Base-by-base conservation (phyloP, 371 early-diverging fungal genomes). In the Rhizomucor miehei region DNA sequence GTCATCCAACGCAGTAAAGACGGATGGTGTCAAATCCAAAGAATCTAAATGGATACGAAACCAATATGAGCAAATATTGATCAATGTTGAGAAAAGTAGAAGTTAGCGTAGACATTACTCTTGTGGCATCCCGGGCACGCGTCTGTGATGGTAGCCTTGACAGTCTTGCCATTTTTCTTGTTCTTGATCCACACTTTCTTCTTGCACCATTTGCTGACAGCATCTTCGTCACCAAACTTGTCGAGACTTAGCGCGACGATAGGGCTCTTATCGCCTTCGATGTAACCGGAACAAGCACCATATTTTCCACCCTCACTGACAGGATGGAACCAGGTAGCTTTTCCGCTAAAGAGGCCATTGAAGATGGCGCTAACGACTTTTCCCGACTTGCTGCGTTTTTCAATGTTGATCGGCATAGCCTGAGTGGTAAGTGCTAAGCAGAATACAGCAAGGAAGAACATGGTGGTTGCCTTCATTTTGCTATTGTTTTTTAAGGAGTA, bases 21-120 rank as follows among this genome's bases (percentile, higher is more conserved):
- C 84, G 13, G 79, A 59, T 19, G 79, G 80, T 52, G 80, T 79
- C 21, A 87, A 73, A 66, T 87, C 87, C 43, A 77, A 60, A 44
- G 65, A 77, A 37, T 59, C 65, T 63, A 53, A 35, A 17, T 25
- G 12, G 14, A 38, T 9, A 38, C 38, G 9, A 10, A 10, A 38
- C 12, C 23, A 29, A n/a, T 11, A n/a, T n/a, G n/a, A n/a, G n/a
- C n/a, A n/a, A n/a, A n/a, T n/a, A n/a, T n/a, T n/a, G n/a, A n/a
- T n/a, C n/a, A n/a, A 40, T 9, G 29, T 25, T 25, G 11, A 6
- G 1, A 6, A 37, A 20, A 13, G 10, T 36, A 13, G 1, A 35
- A 29, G 29, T 12, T 37, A n/a, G 41, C 14, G 1, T 14, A n/a
- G n/a, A n/a, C n/a, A n/a, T n/a, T n/a, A 51, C 37, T 19, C 10